These are phyloP conservation scores for Orbilia brochopaga DNA, from an alignment of 2,329 filamentous ascomycete genomes.

Conservation along the genomic window DNA sequence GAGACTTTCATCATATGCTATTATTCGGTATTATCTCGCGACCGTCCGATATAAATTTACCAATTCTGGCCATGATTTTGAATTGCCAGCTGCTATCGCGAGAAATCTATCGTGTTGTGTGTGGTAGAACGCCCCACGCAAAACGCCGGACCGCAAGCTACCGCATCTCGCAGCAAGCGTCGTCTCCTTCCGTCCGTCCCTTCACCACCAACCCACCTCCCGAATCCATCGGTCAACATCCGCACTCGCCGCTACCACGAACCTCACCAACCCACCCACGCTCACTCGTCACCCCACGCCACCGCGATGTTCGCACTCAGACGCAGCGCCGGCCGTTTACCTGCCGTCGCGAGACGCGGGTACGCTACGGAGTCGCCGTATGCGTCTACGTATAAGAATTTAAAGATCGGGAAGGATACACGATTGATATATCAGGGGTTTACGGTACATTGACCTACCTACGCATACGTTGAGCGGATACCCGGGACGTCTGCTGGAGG, in stretches of 20 bases:
- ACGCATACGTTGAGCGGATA: not conserved
- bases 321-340: slow-evolving; percentile 38
- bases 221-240: not conserved
- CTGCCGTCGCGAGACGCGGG: slow-evolving; percentile 23
- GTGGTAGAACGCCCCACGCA: slow-evolving; percentile 36
- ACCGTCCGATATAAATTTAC: not conserved
- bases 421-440: slow-evolving; percentile 74
- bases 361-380: slow-evolving; percentile 52
- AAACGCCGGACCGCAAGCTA: slow-evolving; percentile 22
- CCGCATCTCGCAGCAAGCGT: slow-evolving; percentile 7
- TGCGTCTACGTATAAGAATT: slow-evolving; percentile 68
- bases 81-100: too few relatives aligned
- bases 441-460: slow-evolving; percentile 60
- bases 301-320: slow-evolving; percentile 36
- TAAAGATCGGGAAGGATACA: slow-evolving; percentile 71
- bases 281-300: not conserved
- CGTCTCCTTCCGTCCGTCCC: slow-evolving; percentile 14
- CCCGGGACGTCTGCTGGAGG: slow-evolving; percentile 5
- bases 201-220: slow-evolving; percentile 5
- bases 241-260: too few relatives aligned
- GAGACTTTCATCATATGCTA: too few relatives aligned
- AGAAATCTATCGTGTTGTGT: slow-evolving; percentile 26
- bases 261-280: not conserved
- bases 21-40: too few relatives aligned
- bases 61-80: slow-evolving; percentile 11